Base-by-base conservation (phyloP, 352 stramenopile genomes). In the Achlya hypogyna region DNA sequence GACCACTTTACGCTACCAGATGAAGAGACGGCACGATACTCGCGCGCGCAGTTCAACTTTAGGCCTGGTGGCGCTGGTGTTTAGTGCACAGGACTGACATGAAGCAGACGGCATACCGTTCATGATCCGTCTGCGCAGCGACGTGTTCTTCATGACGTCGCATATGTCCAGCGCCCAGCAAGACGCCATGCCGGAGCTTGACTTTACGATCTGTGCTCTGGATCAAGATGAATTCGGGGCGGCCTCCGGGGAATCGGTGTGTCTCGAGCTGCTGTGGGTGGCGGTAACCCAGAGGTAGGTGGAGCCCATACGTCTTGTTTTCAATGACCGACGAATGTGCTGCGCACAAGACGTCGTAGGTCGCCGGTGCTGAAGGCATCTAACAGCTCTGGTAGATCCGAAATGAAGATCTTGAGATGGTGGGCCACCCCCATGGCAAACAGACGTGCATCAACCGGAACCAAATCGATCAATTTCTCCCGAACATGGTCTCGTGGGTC, bases 141-240 rank as follows among this genome's bases (percentile, higher is more conserved):
- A 62, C 35, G 25, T 43, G 16, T 62, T 62, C 53, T 62, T 62
- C 35, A 62, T 62, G 31, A 62, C 53, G 35, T 62, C 53, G 25
- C 34, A 29, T 8, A 28, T 49, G 45, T 20, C 5, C 5, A 45
- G 25, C 18, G 28, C 28, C 53, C 53, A 62, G 9, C 31, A 25
- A 23, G 53, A n/a, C 8, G 53, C 53, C 22, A 32, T 45, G 20
- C 53, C 53, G 12, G n/a, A 20, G 4, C 53, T 62, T 29, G 53
- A 62, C 27, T 62, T 62, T 45, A 34, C 53, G n/a, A 9, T 62
- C 8, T 62, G 53, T 25, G 53, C 53, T 6, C 34, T 62, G 22
- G 53, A 62, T 49, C 12, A 29, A 29, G 53, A 62, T 8, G 27
- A 43, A 18, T 62, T 62, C 29, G 6, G 25, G 10, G 28, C 22